phyloP scores from a whole-genome alignment of 192 early-diverging fungal genomes.

The Backusella psychrophila region DNA sequence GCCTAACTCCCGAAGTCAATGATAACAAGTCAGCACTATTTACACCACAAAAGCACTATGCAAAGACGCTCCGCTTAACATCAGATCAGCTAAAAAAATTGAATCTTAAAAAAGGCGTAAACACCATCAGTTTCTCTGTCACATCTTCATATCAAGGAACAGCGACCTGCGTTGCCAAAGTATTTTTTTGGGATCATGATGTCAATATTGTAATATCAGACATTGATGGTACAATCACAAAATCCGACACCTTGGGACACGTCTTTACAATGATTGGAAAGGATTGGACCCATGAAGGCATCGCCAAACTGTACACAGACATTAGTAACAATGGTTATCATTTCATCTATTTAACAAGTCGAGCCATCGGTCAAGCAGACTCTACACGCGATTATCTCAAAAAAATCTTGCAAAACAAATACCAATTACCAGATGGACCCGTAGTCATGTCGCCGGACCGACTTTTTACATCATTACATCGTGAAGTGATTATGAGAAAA shows the following conservation, averaged over 20 bases:
- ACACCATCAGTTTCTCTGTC: slow-evolving; percentile 89
- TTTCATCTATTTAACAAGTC: slow-evolving; percentile 90
- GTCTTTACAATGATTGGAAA: slow-evolving; percentile 95
- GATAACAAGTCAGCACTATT: neutral
- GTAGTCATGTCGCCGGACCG: slow-evolving; percentile 96
- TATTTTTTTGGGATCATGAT: slow-evolving; percentile 85
- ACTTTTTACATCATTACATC: slow-evolving; percentile 87
- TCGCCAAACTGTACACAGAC: slow-evolving; percentile 95
- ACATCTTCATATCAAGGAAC: slow-evolving; percentile 72
- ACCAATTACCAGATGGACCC: slow-evolving; percentile 90
- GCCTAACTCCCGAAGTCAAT: slow-evolving; percentile 8
- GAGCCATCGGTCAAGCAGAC: slow-evolving; percentile 92
- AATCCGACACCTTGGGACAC: slow-evolving; percentile 95
- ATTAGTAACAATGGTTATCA: slow-evolving; percentile 93
- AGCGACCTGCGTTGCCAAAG: slow-evolving; percentile 78
- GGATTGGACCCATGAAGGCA: slow-evolving; percentile 98
- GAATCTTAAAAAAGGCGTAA: slow-evolving; percentile 80
- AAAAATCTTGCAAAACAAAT: slow-evolving; percentile 85
- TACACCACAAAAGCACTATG: slow-evolving; percentile 51
- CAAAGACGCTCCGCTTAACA: slow-evolving; percentile 88
- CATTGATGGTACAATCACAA: slow-evolving; percentile 98
- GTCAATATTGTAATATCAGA: slow-evolving; percentile 93
- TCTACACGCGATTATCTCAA: slow-evolving; percentile 90
- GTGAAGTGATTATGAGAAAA: slow-evolving; percentile 91
- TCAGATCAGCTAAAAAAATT: slow-evolving; percentile 87